phyloP scores from a whole-genome alignment of 2,329 filamentous ascomycete species.

The Epichloe typhina region DNA sequence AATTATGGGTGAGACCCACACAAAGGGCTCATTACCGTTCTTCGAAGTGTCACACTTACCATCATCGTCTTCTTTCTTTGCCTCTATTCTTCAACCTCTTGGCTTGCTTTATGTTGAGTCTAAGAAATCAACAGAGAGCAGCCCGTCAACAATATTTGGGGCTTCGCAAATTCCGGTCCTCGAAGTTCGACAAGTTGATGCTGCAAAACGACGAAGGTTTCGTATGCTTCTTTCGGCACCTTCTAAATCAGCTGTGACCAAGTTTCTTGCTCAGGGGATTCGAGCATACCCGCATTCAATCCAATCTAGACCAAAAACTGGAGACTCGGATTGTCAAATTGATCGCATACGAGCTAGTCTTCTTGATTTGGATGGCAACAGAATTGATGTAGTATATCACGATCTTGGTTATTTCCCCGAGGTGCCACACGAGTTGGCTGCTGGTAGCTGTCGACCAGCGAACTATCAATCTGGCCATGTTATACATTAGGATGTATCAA shows the following conservation, averaged over 20 bases:
- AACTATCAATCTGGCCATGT: background rate
- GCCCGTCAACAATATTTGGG: constrained; percentile 31
- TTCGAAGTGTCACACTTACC: constrained; percentile 63
- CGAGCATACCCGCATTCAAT: constrained; percentile 43
- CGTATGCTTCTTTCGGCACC: constrained; percentile 55
- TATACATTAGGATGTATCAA: background rate
- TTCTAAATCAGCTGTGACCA: constrained; percentile 50
- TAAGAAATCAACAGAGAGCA: background rate
- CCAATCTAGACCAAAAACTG: constrained; percentile 7
- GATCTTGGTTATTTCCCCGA: constrained; percentile 12
- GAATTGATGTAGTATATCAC: constrained; percentile 59
- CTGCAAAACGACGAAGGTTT: constrained; percentile 23
- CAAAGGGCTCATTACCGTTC: constrained; percentile 24
- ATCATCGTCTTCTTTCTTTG: constrained; percentile 71
- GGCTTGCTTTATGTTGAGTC: constrained; percentile 48
- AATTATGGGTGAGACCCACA: background rate
- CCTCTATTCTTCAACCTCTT: constrained; percentile 63
- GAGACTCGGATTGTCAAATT: background rate
- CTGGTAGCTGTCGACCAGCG: background rate
- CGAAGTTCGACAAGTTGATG: constrained; percentile 30
- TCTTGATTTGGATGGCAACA: constrained; percentile 72
- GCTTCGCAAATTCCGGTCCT: constrained; percentile 23
- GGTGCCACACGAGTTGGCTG: background rate
- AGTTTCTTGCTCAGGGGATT: constrained; percentile 58
- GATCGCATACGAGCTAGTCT: constrained; percentile 37